Evolutionary conservation across 2,329 filamentous ascomycete species (phyloP).

Genomic region (Arachnopeziza araneosa): DNA sequence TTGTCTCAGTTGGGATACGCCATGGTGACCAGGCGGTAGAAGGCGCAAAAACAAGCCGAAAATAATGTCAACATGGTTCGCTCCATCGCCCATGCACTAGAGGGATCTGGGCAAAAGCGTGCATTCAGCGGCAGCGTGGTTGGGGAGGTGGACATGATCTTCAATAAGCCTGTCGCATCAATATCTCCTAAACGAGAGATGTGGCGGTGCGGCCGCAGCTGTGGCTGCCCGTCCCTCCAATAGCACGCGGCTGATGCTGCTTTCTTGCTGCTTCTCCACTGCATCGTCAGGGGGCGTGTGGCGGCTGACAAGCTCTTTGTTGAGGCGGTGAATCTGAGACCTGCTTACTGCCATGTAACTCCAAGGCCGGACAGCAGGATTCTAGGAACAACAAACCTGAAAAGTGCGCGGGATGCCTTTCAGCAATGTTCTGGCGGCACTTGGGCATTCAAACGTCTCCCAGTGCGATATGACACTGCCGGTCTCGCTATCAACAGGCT

Average conservation of each 20-base stretch:
- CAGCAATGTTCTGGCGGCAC: background rate
- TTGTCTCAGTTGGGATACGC: background rate
- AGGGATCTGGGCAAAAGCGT: background rate
- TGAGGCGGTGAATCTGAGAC: background rate
- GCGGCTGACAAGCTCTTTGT: background rate
- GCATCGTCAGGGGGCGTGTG: background rate
- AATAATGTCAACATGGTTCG: background rate
- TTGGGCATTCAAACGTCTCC: background rate
- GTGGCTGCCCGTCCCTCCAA: background rate
- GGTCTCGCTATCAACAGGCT: background rate
- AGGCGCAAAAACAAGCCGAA: background rate
- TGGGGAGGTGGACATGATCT: background rate
- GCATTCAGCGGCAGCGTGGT: background rate
- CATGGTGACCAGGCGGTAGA: background rate
- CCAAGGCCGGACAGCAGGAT: background rate
- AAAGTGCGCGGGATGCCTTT: background rate
- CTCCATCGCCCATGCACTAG: background rate
- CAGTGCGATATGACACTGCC: background rate
- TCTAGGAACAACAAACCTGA: background rate
- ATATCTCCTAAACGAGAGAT: background rate
- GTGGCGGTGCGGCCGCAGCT: background rate
- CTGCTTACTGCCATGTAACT: background rate
- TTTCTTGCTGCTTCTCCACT: background rate
- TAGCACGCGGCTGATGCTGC: background rate
- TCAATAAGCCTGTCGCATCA: background rate